These are phyloP conservation scores for Acacia acuminata DNA, from an alignment of 306 rosid genomes.

Conservation along the genomic window DNA sequence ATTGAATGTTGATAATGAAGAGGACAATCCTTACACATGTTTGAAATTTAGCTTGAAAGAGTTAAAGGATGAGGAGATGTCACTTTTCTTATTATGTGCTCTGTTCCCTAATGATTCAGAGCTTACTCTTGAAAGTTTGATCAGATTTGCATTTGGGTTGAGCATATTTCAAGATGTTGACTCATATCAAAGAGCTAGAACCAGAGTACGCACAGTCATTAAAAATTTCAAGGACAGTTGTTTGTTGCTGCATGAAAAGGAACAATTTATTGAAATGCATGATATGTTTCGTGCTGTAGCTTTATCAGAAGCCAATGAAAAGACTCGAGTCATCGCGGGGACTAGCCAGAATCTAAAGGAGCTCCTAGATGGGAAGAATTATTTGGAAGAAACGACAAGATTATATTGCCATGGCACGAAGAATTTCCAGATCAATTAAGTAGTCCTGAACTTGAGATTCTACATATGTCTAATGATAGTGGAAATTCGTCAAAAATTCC, in stretches of 20 bases:
- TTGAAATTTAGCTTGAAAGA: not conserved
- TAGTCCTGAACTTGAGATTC: not conserved
- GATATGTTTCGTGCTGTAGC: not conserved
- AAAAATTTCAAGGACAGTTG: not conserved
- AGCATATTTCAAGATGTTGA: not conserved
- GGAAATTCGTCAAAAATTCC: not conserved
- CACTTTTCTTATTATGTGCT: constrained; percentile 3
- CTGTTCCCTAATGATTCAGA: constrained; percentile 5
- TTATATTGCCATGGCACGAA: not conserved
- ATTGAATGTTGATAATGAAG: not conserved
- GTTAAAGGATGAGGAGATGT: not conserved
- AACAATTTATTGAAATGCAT: not conserved
- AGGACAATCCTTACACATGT: not conserved
- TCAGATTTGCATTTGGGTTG: not conserved
- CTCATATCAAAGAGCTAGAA: not conserved
- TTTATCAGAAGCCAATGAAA: not conserved
- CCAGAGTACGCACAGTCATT: not conserved
- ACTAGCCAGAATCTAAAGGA: not conserved
- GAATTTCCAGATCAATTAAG: not conserved
- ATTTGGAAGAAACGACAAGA: not conserved
- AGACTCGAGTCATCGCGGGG: not conserved
- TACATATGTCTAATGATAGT: not conserved
- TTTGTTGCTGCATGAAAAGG: not conserved
- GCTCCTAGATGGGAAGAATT: not conserved
- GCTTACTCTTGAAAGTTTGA: not conserved